phyloP scores from a whole-genome alignment of 352 stramenopile species.

The Thraustochytrium striatum region DNA sequence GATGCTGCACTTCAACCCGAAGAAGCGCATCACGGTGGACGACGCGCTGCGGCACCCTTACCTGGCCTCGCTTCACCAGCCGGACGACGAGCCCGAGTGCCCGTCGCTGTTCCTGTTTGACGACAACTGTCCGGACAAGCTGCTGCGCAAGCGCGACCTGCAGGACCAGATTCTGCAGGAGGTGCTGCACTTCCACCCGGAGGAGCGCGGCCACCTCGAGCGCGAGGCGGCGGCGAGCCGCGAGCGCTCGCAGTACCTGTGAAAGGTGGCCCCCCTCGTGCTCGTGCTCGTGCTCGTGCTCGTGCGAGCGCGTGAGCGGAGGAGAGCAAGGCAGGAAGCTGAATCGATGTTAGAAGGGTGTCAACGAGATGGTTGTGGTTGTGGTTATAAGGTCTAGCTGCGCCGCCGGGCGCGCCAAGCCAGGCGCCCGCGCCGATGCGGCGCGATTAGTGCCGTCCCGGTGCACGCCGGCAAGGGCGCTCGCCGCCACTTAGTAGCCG shows the following conservation, averaged over 20 bases:
- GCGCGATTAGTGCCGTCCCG: no score
- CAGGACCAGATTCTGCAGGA: conserved; percentile 47
- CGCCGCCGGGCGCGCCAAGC: no score
- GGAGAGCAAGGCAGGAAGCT: not conserved
- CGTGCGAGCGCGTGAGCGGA: not conserved
- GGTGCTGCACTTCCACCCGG: conserved; percentile 38
- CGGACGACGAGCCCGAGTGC: conserved; percentile 79
- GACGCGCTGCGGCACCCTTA: conserved; percentile 83
- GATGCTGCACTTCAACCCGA: conserved; percentile 86
- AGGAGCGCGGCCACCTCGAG: not conserved
- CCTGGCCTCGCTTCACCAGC: conserved; percentile 64
- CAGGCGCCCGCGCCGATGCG: no score
- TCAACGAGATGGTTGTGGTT: not conserved
- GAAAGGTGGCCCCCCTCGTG: not conserved
- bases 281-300: not conserved
- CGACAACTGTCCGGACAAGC: conserved; percentile 42
- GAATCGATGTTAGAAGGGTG: not conserved
- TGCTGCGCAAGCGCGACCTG: conserved; percentile 42
- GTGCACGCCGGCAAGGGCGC: no score
- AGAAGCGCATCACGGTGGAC: conserved; percentile 83
- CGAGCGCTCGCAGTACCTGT: not conserved
- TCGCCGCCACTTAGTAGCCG: conserved; percentile 27
- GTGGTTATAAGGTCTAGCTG: not conserved
- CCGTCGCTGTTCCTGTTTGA: conserved; percentile 45
- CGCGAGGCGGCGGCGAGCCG: not conserved